Evolutionary conservation across 495 filamentous ascomycete species (phyloP).

Genomic region (Neurospora tetraspora): DNA sequence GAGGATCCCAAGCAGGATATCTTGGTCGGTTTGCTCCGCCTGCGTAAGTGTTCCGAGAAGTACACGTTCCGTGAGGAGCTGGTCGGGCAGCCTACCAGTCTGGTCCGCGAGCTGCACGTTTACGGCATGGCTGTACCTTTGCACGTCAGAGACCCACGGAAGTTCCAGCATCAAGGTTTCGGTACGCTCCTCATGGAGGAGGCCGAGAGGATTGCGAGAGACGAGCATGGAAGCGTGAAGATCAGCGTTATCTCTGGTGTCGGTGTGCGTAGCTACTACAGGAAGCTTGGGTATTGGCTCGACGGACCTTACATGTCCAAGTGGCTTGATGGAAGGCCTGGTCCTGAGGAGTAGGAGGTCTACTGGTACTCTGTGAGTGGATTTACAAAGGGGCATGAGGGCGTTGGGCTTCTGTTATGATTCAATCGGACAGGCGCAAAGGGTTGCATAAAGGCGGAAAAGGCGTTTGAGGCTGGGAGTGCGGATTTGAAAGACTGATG

Average conservation of each 20-base stretch:
- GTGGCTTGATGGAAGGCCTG: constrained; percentile 37
- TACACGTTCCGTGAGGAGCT: constrained; percentile 90
- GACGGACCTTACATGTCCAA: constrained; percentile 92
- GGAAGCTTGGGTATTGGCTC: constrained; percentile 79
- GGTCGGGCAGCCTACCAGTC: constrained; percentile 72
- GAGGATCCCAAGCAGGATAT: constrained; percentile 99
- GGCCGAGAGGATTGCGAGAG: constrained; percentile 84
- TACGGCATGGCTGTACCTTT: constrained; percentile 94
- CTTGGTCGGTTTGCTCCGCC: constrained; percentile 78
- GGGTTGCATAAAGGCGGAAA: not conserved
- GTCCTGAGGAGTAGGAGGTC: constrained; percentile 11
- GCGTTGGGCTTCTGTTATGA: not conserved
- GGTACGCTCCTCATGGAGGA: constrained; percentile 96
- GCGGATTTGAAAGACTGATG: not conserved
- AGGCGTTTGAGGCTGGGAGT: not conserved
- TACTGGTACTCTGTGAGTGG: not conserved
- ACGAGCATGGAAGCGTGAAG: constrained; percentile 88
- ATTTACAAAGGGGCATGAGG: not conserved
- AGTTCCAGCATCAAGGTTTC: constrained; percentile 98
- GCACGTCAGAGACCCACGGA: constrained; percentile 83
- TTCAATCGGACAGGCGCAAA: not conserved
- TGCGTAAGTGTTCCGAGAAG: constrained; percentile 80
- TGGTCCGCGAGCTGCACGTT: constrained; percentile 91
- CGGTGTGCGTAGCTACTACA: constrained; percentile 89
- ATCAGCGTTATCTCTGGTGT: constrained; percentile 94